Evolutionary conservation across 352 stramenopile genomes (phyloP).

Genomic region (Pythium myriotylum): DNA sequence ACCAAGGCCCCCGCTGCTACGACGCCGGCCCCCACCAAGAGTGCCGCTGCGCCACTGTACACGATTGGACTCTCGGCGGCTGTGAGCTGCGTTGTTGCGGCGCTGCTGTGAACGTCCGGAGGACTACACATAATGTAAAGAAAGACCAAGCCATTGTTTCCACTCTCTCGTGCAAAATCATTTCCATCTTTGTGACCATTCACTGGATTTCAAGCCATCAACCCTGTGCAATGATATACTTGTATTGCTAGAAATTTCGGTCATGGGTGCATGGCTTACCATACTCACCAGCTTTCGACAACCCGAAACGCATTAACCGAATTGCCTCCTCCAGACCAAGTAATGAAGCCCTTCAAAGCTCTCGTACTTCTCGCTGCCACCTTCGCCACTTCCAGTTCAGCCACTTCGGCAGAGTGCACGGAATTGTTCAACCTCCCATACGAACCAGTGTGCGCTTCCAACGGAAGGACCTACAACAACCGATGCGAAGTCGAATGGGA

Average conservation of each 20-base stretch:
- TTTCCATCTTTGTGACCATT: too few species aligned
- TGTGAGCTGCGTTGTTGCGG: background rate
- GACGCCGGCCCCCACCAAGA: slow-evolving; percentile 1
- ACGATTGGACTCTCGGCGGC: background rate
- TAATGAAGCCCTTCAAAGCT: slow-evolving; percentile 6
- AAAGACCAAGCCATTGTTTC: too few species aligned
- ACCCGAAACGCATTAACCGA: slow-evolving; percentile 5
- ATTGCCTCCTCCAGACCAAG: background rate
- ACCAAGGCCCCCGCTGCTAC: slow-evolving; percentile 1
- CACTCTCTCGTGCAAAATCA: too few species aligned
- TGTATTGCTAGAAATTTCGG: too few species aligned
- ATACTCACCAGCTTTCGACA: too few species aligned
- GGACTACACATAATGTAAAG: background rate
- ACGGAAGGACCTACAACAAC: slow-evolving; percentile 55
- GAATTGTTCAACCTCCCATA: slow-evolving; percentile 25
- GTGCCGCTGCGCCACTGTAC: background rate
- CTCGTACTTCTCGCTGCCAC: background rate
- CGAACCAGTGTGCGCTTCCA: slow-evolving; percentile 43
- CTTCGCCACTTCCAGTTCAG: background rate
- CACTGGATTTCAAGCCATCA: too few species aligned
- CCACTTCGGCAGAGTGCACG: slow-evolving; percentile 26
- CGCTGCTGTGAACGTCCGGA: background rate
- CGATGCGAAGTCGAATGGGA: slow-evolving; percentile 40
- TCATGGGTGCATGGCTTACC: too few species aligned
- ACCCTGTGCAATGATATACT: too few species aligned